A percentile compares a stretch with the other conserved stretches of the same genome.
These are phyloP conservation scores for Calonectria multiphialidica DNA, from an alignment of 2,329 filamentous ascomycete genomes.

Conservation along the genomic window DNA sequence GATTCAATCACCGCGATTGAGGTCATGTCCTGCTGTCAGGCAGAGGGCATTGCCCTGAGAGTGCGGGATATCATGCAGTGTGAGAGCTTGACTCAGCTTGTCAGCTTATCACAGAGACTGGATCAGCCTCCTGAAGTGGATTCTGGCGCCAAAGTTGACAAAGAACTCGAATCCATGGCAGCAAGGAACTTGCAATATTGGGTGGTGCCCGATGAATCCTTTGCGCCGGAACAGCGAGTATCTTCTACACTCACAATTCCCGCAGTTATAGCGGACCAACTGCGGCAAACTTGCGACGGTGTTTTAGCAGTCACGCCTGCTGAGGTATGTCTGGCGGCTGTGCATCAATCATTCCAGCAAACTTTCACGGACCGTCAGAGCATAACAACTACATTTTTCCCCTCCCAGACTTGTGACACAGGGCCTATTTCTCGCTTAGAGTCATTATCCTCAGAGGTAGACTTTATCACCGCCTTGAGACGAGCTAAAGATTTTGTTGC, in stretches of 20 bases:
- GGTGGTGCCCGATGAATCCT: neutral
- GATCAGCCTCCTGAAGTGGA: neutral
- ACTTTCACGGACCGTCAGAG: neutral
- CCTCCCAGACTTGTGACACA: neutral
- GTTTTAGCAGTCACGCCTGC: neutral
- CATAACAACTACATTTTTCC: neutral
- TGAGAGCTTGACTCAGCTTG: neutral
- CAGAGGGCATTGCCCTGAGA: slow-evolving; percentile 56
- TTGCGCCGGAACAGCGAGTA: neutral
- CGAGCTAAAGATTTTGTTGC: neutral
- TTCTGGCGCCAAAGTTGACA: neutral
- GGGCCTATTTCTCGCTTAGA: neutral
- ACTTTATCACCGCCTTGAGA: neutral
- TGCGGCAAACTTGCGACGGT: neutral
- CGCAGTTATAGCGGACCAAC: neutral
- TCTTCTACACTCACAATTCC: neutral
- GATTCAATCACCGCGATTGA: slow-evolving; percentile 63
- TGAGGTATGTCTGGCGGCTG: slow-evolving; percentile 5
- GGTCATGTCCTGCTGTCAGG: slow-evolving; percentile 52
- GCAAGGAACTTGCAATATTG: neutral
- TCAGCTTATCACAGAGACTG: neutral
- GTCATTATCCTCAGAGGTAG: neutral
- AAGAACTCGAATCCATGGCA: neutral
- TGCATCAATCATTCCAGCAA: slow-evolving; percentile 3
- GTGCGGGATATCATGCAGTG: slow-evolving; percentile 12